Evolutionary conservation across 805 yeast genomes (phyloP), one percentile per base, ranked within the genome.

Genomic region (Kodamaea restingae): DNA sequence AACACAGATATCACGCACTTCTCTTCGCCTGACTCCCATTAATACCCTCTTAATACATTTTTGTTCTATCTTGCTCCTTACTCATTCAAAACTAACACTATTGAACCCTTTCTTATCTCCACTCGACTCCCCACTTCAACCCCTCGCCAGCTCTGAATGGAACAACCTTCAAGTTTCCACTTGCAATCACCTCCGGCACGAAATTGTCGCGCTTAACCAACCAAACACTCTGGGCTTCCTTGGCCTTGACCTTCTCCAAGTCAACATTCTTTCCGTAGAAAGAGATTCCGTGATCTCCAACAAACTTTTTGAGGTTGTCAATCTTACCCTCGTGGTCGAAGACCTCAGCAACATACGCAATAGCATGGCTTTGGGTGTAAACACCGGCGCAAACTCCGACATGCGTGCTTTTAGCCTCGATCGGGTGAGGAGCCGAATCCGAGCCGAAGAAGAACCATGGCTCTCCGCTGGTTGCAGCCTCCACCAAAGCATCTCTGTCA

Each of bases 381-480:
- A 93, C 96, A 55, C 99, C 99, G n/a, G 99, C 99, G 54, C 97
- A 88, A 12, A 91, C 97, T 15, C 90, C 91, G 26, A 71, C 67
- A 49, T 79, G 88, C 44, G 75, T 81, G 18, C 86, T 71, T 62
- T 95, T 95, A 43, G 80, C 80, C 46, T 76, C 76, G 18, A 86
- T 55, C 6, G 96, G 95, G 60, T 93, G 98, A 18, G 98, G 99
- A 21, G 99, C 99, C 15, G 96, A 87, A 60, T 93, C 99, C 1
- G 96, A 86, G 5, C 99, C 99, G 56, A 90, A 93, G 69, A 93
- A 87, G 61, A 90, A 93, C 70, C 81, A 90, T 30, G 95, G 87
- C 49, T 84, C 80, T 4, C 98, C 98, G 1, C 93, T 80, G 7
- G 85, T 81, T 2, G 97, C 98, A 28, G 98, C 98, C 26, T 70